phyloP scores from a whole-genome alignment of 805 yeast genomes.

The Sporopachydermia lactativora region DNA sequence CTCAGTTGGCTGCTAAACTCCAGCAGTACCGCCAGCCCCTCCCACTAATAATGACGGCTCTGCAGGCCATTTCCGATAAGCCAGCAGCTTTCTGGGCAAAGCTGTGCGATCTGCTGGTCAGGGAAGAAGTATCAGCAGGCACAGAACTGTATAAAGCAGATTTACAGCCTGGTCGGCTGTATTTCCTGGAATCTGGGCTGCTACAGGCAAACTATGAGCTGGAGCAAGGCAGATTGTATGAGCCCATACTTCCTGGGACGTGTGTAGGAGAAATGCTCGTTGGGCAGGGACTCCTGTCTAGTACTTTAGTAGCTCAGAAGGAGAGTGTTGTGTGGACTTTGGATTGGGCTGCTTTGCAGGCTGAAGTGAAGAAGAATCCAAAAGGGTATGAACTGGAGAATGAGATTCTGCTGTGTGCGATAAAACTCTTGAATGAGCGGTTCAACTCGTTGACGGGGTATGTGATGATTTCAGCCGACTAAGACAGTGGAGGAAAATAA shows the following conservation, averaged over 20 bases:
- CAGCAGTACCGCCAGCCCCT: slow-evolving; percentile 37
- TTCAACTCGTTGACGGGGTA: slow-evolving; percentile 67
- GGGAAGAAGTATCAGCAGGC: slow-evolving; percentile 32
- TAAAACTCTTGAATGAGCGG: slow-evolving; percentile 53
- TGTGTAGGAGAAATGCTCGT: slow-evolving; percentile 52
- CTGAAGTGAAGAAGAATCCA: slow-evolving; percentile 22
- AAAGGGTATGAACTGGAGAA: slow-evolving; percentile 41
- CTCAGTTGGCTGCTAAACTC: slow-evolving; percentile 15
- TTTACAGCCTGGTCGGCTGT: slow-evolving; percentile 39
- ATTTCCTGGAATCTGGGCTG: slow-evolving; percentile 44
- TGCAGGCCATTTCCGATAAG: slow-evolving; percentile 40
- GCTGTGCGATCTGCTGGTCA: slow-evolving; percentile 41
- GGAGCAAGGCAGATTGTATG: slow-evolving; percentile 28
- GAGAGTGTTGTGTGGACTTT: slow-evolving; percentile 59
- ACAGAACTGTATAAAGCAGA: slow-evolving; percentile 28
- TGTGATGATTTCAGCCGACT: slow-evolving; percentile 37
- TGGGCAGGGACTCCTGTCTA: slow-evolving; percentile 23
- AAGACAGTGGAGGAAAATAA: too few relatives aligned
- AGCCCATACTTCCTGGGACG: slow-evolving; percentile 53
- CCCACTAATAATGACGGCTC: slow-evolving; percentile 48
- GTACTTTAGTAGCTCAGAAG: slow-evolving; percentile 36
- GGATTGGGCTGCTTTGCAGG: slow-evolving; percentile 28
- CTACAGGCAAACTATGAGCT: slow-evolving; percentile 38
- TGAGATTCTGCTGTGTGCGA: slow-evolving; percentile 48
- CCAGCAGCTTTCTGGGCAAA: slow-evolving; percentile 48